Evolutionary conservation across 1,284 basidiomycete species (phyloP), one percentile per base, ranked within the genome.

Genomic region (Ganoderma leucocontextum): DNA sequence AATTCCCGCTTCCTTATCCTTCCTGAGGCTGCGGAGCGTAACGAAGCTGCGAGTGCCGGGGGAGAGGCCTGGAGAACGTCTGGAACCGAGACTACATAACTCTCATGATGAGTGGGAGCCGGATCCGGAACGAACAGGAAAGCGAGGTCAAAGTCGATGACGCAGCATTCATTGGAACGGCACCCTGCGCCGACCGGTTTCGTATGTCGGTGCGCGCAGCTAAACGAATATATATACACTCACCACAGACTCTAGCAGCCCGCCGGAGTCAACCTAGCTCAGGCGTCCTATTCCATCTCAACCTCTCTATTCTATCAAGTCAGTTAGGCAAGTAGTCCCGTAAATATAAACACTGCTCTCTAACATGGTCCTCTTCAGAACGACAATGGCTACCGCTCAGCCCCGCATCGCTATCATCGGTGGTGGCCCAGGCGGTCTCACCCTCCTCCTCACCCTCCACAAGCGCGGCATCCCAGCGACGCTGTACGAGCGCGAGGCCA

Each of bases 401-500:
- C 71, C 71, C 5, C 68, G 63, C 49, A 72, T 72, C 33, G 68
- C 68, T n/a, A 72, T 72, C 62, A 60, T 72, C 35, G 71, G 71
- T n/a, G 71, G 71, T 15, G 71, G 71, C 35, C 69, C 63, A 0
- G 53, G 49, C 13, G 69, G 71, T 2, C 67, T 72, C 19, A 55
- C 57, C 42, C 57, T 65, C 4, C 69, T 67, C 58, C 65, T 69
- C 55, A 70, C 69, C 8, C 71, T 70, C 58, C 36, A 36, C 52
- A 68, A 66, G 52, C 65, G 67, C n/a, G 67, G 69, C 8, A 39
- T 72, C 10, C 64, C 68, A 8, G 67, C 69, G 10, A 72, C 71
- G 17, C 61, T 72, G n/a, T 72, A 72, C 62, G 71, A 72, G 52
- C 71, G 69, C 57, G 71, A 72, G 19, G n/a, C 52, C 39, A 41